Base-by-base conservation (phyloP, 2,329 filamentous ascomycete species). In the Ceratocystis alfenasii region DNA sequence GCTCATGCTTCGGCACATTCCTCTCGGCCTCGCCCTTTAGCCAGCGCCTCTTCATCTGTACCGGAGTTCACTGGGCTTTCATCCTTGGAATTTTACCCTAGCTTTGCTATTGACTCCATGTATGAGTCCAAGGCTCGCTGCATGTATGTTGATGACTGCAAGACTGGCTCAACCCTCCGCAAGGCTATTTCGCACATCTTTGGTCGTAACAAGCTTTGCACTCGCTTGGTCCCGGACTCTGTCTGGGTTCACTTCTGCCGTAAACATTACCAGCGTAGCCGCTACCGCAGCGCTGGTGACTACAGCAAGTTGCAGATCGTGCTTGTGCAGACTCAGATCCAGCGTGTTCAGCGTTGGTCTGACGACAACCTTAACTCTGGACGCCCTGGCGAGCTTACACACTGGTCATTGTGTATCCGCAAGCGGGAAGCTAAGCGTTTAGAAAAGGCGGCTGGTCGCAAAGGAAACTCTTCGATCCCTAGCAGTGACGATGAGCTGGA, bases 171-270 rank as follows among this genome's bases (percentile, higher is more conserved):
- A 4, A 79, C 83, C 65, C 80, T 81, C 28, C 83, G 89, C 61
- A 93, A 93, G 75, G 85, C 87, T 4, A 87, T 93, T 67, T 90
- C 87, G 0, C 88, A 94, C 71, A 82, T 92, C 65, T 93, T 93
- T 70, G 89, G 89, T 25, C 83, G 90, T 46, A 94, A 94, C 78
- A 94, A 94, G 75, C 79, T 82, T 6, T 87, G 85, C 71, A 94
- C 89, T 0, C 81, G 86, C 44, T 78, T 80, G 57, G 89, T 94
- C 62, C 87, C 87, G 0, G 76, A 81, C 5, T 75, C 82, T 25
- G 81, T 89, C 1, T 93, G 88, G 88, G 83, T 90, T 0, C 83
- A 87, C 71, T 87, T 84, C 72, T 94, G 90, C 74, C 83, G 89
- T 45, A 92, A 92, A 72, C 87, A 92, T 72, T 94, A 94, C 73